Conservation (phyloP, 1,284 basidiomycete species). For the Moniliophthora roreri region DNA sequence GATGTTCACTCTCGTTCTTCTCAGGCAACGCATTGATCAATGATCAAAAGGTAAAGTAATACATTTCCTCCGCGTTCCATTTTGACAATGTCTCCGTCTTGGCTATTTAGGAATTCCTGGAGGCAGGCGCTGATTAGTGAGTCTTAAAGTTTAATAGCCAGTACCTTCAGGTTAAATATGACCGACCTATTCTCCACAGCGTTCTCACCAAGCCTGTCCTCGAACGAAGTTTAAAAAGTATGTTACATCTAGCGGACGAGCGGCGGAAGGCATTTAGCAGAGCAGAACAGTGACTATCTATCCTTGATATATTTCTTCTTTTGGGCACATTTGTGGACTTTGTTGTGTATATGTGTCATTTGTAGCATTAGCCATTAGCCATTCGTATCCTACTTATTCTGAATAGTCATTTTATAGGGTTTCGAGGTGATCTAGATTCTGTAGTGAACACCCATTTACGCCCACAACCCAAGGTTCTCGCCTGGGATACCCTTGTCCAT, state of each 20-base stretch:
- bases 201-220: conserved; percentile 71
- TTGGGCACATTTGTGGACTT: no score
- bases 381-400: no score
- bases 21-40: conserved; percentile 45
- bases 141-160: conserved; percentile 25
- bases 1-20: not conserved
- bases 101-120: conserved; percentile 59
- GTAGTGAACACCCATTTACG: no score
- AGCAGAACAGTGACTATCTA: conserved; percentile 3
- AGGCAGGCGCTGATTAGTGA: conserved; percentile 76
- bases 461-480: no score
- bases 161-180: not conserved
- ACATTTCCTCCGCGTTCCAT: not conserved
- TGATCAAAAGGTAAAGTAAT: conserved; percentile 20
- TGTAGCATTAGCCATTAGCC: no score
- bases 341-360: no score
- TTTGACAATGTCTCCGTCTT: conserved; percentile 14
- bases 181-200: conserved; percentile 27
- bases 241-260: conserved; percentile 53
- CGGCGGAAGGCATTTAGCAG: conserved; percentile 36
- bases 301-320: not conserved
- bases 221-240: conserved; percentile 52
- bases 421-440: no score
- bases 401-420: no score
- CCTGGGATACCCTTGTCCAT: no score